Percentiles rank a stretch among this genome's conserved stretches.
phyloP scores from a whole-genome alignment of 176 grass and related monocot genomes.

The Tillandsia leiboldiana region DNA sequence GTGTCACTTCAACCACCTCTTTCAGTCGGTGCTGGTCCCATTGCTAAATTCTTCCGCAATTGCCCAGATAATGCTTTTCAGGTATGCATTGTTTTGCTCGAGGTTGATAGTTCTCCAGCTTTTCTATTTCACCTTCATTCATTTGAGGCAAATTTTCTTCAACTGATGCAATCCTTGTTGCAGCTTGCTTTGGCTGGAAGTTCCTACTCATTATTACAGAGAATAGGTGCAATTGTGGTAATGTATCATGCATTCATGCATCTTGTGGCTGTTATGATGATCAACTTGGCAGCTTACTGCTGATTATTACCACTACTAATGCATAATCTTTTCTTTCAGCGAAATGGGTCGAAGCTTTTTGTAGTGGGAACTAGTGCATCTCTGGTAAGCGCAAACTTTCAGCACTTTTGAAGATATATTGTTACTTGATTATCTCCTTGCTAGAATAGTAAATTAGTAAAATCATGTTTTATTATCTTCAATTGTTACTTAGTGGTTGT shows the following conservation, averaged over 20 bases:
- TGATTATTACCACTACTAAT: slow-evolving; percentile 16
- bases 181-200: slow-evolving; percentile 81
- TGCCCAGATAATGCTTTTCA: slow-evolving; percentile 97
- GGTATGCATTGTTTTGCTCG: slow-evolving; percentile 17
- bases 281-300: neutral
- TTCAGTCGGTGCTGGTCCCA: slow-evolving; percentile 44
- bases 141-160: neutral
- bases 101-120: neutral
- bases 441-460: too few species aligned
- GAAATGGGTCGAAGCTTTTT: slow-evolving; percentile 77
- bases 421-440: too few species aligned
- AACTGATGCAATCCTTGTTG: slow-evolving; percentile 1
- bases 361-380: slow-evolving; percentile 72
- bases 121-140: neutral
- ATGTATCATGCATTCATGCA: slow-evolving; percentile 7
- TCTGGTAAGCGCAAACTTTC: slow-evolving; percentile 36
- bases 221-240: slow-evolving; percentile 90
- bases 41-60: slow-evolving; percentile 62
- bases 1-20: slow-evolving; percentile 62
- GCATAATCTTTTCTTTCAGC: slow-evolving; percentile 34
- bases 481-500: too few species aligned
- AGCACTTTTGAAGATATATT: neutral
- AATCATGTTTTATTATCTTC: too few species aligned
- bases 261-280: neutral
- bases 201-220: slow-evolving; percentile 70